Percentiles rank a stretch among this genome's conserved stretches.
Conservation (phyloP, 805 yeast species). For the Saccharomycopsis capsularis region DNA sequence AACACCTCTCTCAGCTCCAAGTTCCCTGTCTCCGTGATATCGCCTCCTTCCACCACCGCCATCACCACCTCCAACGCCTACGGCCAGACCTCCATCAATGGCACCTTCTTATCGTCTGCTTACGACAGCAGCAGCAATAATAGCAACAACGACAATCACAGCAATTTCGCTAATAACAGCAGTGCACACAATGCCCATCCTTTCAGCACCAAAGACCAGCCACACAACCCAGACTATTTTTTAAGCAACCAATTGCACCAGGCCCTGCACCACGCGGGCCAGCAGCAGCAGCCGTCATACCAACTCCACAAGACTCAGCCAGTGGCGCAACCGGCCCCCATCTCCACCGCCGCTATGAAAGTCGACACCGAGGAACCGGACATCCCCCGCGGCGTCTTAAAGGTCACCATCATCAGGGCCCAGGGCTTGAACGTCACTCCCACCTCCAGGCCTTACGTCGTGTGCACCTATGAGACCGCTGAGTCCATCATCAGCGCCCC, state of each 20-base stretch:
- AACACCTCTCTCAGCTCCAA: conserved; percentile 10
- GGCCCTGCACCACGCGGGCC: neutral
- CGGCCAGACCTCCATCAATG: conserved; percentile 19
- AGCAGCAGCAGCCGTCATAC: conserved; percentile 10
- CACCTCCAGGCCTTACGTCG: conserved; percentile 76
- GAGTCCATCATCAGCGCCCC: conserved; percentile 86
- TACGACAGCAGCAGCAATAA: conserved; percentile 19
- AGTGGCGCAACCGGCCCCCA: conserved; percentile 1
- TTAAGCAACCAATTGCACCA: neutral
- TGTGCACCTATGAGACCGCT: conserved; percentile 84
- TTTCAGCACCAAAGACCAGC: conserved; percentile 21
- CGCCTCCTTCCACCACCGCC: conserved; percentile 18
- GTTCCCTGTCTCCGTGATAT: conserved; percentile 14
- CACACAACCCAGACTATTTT: conserved; percentile 10
- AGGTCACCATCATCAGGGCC: conserved; percentile 78
- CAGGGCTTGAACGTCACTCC: conserved; percentile 52
- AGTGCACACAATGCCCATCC: conserved; percentile 3
- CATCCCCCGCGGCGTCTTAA: conserved; percentile 58
- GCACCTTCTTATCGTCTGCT: conserved; percentile 21
- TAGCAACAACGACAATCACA: conserved; percentile 10
- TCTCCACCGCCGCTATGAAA: conserved; percentile 11
- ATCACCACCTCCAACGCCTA: conserved; percentile 20
- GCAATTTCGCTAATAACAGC: conserved; percentile 16
- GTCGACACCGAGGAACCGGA: conserved; percentile 21
- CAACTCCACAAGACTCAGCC: neutral